A percentile compares a stretch with the other conserved stretches of the same genome.
Evolutionary conservation across 1,284 basidiomycete species (phyloP).

Genomic region (Phylloporus sp.): DNA sequence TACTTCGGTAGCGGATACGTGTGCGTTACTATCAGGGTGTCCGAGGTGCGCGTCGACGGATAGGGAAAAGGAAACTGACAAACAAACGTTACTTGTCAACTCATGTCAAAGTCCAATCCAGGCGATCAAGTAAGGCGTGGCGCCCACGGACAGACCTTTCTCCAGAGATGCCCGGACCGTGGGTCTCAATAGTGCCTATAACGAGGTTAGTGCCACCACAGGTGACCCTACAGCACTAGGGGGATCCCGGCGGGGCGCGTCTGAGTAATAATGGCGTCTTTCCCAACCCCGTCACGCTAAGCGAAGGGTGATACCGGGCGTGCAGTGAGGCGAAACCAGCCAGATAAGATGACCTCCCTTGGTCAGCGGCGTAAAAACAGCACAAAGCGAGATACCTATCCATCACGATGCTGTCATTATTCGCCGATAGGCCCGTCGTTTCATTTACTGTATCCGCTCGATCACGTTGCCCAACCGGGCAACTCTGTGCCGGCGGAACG

Average conservation of each 20-base stretch:
- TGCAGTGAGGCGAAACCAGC: not conserved
- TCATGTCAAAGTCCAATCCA: not conserved
- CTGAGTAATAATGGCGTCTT: not conserved
- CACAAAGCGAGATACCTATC: not conserved
- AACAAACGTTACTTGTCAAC: conserved; percentile 8
- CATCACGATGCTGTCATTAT: conserved; percentile 7
- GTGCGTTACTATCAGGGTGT: conserved; percentile 8
- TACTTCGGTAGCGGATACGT: not conserved
- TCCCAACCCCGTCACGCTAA: conserved; percentile 16
- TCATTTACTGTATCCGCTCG: conserved; percentile 11
- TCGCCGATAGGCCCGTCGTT: not conserved
- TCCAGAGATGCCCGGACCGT: not conserved
- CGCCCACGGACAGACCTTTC: not conserved
- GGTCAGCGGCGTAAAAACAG: not conserved
- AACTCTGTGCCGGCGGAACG: conserved; percentile 15
- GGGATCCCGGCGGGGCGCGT: conserved; percentile 10
- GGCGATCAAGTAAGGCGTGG: conserved; percentile 8
- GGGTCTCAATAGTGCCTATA: conserved; percentile 1
- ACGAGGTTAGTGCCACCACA: conserved; percentile 1
- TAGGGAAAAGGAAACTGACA: conserved; percentile 5
- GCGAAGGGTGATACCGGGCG: conserved; percentile 10
- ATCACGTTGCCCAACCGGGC: conserved; percentile 7
- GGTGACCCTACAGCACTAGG: not conserved
- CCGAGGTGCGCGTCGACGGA: conserved; percentile 18
- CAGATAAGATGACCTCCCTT: not conserved